Evolutionary conservation across 257 asterid species (phyloP).

Genomic region (Solanum phureja): DNA sequence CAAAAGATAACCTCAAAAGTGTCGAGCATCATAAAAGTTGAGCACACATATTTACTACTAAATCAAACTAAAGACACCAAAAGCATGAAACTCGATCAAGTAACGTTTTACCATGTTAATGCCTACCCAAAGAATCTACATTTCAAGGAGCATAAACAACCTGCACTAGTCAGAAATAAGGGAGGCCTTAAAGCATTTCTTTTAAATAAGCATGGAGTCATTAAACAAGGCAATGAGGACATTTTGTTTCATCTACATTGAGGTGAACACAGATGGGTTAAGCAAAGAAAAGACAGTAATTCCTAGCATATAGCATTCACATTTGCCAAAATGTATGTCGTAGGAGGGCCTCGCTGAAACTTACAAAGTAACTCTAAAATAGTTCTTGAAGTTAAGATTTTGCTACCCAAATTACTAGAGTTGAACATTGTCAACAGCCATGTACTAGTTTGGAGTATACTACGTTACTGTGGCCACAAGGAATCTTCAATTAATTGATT

Average conservation of each 20-base stretch:
- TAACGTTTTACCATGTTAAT: not conserved
- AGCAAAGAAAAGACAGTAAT: not conserved
- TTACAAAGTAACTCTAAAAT: not conserved
- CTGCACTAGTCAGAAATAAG: not conserved
- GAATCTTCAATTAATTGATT: not conserved
- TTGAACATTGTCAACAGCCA: not conserved
- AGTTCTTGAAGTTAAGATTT: not conserved
- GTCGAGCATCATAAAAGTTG: not conserved
- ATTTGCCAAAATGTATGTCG: not conserved
- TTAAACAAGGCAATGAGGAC: not conserved
- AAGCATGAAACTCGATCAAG: not conserved
- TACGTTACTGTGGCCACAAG: not conserved
- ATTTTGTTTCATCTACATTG: not conserved
- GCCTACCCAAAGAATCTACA: not conserved
- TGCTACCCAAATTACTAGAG: not conserved
- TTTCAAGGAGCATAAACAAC: not conserved
- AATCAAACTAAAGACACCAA: not conserved
- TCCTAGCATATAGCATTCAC: not conserved
- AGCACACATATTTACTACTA: not conserved
- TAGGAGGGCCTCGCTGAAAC: not conserved
- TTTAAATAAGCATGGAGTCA: not conserved
- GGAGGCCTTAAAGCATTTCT: not conserved
- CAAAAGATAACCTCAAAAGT: not conserved
- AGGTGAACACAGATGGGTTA: not conserved
- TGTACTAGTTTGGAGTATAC: not conserved